phyloP scores from a whole-genome alignment of 192 early-diverging fungal species.

The Coemansia sp. region DNA sequence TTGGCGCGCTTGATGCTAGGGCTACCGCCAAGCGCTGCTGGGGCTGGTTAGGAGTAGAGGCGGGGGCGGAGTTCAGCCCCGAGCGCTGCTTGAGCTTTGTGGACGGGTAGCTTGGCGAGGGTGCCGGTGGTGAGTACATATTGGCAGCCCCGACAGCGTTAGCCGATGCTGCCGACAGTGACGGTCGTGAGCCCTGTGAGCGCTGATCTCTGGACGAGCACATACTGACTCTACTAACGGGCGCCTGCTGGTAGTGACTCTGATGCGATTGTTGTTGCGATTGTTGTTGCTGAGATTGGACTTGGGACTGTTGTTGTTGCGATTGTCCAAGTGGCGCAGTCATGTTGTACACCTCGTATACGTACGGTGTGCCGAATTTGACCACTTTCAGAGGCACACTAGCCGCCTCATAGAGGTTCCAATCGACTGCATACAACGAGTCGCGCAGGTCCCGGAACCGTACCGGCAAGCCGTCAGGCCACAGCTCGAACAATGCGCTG shows the following conservation, averaged over 20 bases:
- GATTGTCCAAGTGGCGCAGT: neutral
- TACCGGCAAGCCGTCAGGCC: constrained; percentile 51
- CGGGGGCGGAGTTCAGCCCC: constrained; percentile 6
- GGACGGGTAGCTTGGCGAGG: constrained; percentile 27
- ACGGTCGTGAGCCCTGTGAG: constrained; percentile 10
- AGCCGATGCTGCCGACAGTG: neutral
- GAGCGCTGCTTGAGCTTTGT: constrained; percentile 34
- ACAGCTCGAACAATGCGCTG: constrained; percentile 51
- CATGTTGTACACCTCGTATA: constrained; percentile 40
- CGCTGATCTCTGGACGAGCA: constrained; percentile 30
- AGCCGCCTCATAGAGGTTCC: constrained; percentile 54
- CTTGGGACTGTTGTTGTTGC: neutral
- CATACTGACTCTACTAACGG: constrained; percentile 25
- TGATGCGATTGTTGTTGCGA: constrained; percentile 9
- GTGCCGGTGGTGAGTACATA: constrained; percentile 39
- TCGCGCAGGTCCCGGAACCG: constrained; percentile 54
- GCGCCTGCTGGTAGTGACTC: neutral
- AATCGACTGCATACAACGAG: constrained; percentile 55
- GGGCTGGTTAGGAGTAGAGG: constrained; percentile 15
- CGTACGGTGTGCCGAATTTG: constrained; percentile 39
- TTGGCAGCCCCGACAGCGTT: constrained; percentile 8
- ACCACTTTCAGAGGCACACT: constrained; percentile 49
- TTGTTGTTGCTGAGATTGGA: neutral
- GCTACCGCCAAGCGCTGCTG: constrained; percentile 1
- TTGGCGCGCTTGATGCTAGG: neutral